phyloP scores from a whole-genome alignment of 2,329 filamentous ascomycete species.

The Cordyceps javanica region DNA sequence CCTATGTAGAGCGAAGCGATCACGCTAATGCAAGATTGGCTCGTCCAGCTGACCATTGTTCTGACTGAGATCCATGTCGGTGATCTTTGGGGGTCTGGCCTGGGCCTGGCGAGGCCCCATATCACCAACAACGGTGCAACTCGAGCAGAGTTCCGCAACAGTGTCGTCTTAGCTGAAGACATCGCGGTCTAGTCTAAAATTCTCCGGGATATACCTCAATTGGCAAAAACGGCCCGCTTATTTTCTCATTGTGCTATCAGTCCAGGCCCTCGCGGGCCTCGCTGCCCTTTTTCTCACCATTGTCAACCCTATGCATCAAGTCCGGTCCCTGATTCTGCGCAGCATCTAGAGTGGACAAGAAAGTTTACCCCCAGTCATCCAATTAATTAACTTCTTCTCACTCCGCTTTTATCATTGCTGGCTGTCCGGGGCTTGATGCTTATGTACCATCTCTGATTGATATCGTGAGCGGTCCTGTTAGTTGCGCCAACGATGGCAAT shows the following conservation, averaged over 20 bases:
- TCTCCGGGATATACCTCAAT: background rate
- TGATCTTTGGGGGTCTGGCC: background rate
- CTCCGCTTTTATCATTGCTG: background rate
- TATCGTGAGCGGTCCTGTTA: background rate
- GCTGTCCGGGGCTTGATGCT: background rate
- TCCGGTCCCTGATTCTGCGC: background rate
- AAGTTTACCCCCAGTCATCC: background rate
- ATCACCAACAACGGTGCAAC: background rate
- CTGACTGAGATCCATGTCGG: background rate
- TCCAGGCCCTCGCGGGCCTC: background rate
- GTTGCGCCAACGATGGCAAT: background rate
- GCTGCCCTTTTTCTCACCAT: background rate
- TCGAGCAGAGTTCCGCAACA: background rate
- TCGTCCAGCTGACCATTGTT: background rate
- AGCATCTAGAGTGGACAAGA: background rate
- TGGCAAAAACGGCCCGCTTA: background rate
- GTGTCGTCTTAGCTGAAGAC: background rate
- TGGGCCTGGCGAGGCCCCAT: background rate
- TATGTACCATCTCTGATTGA: background rate
- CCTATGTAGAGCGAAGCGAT: background rate
- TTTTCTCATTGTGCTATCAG: background rate
- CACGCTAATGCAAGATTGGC: background rate
- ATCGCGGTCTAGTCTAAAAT: background rate
- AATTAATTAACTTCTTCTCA: background rate
- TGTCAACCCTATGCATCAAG: background rate